Evolutionary conservation across 768 basidiomycete species (phyloP).

Genomic region (Panus rudis): DNA sequence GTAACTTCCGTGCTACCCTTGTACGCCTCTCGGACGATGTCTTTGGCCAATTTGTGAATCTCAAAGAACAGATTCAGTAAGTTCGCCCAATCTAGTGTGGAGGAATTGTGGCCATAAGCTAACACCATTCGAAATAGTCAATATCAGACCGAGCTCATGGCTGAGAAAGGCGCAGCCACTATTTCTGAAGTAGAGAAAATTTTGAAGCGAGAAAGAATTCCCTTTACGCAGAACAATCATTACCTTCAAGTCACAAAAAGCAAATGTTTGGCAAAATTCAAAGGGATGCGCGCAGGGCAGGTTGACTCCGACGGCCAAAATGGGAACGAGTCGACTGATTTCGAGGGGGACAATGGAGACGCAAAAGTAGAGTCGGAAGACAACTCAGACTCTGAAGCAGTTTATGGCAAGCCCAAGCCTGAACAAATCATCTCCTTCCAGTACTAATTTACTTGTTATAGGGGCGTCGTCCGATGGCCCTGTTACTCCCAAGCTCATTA

Average conservation of each 20-base stretch:
- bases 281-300: slow-evolving; percentile 19
- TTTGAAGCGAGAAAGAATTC: slow-evolving; percentile 2
- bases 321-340: background rate
- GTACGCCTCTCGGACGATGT: slow-evolving; percentile 22
- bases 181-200: too few species aligned
- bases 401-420: background rate
- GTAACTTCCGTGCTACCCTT: slow-evolving; percentile 26
- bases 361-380: background rate
- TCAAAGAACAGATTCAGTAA: slow-evolving; percentile 31
- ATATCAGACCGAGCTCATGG: too few species aligned
- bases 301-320: background rate
- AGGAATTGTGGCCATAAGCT: too few species aligned
- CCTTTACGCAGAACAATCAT: slow-evolving; percentile 18
- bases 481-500: too few species aligned
- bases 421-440: background rate
- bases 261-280: slow-evolving; percentile 47
- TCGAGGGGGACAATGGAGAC: background rate
- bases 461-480: background rate
- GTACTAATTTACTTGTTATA: background rate
- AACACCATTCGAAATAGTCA: too few species aligned
- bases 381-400: background rate
- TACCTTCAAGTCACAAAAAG: slow-evolving; percentile 26
- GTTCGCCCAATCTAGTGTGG: too few species aligned
- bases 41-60: slow-evolving; percentile 35
- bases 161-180: too few species aligned